A percentile compares a stretch with the other conserved stretches of the same genome.
Conservation (phyloP, 345 rosid genomes). For the Carallia pectinifolia region DNA sequence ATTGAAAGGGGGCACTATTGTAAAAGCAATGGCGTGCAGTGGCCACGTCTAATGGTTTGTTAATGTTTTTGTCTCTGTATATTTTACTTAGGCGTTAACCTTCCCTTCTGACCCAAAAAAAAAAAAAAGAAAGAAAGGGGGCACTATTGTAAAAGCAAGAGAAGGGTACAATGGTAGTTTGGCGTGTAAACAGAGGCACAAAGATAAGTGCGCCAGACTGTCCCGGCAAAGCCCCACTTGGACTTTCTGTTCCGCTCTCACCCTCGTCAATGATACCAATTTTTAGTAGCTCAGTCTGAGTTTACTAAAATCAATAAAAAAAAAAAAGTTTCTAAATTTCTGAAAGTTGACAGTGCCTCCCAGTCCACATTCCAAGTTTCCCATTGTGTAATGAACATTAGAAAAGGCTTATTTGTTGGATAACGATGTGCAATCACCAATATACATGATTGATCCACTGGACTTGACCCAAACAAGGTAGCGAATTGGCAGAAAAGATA, state of each 20-base stretch:
- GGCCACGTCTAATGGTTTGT: constrained; percentile 13
- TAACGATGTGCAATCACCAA: not conserved
- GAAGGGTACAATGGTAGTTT: constrained; percentile 48
- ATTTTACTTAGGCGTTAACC: no score
- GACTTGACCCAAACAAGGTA: not conserved
- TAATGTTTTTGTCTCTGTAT: no score
- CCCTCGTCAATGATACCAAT: no score
- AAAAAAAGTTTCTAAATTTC: no score
- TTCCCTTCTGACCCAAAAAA: no score
- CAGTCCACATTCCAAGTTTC: not conserved
- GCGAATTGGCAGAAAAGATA: no score
- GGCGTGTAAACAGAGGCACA: constrained; percentile 26
- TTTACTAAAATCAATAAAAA: no score
- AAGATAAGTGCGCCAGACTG: constrained; percentile 64
- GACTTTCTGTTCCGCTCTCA: not conserved
- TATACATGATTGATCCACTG: not conserved
- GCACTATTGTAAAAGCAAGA: constrained; percentile 14
- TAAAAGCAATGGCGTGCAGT: constrained; percentile 11
- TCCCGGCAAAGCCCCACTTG: constrained; percentile 46
- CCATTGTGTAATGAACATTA: not conserved
- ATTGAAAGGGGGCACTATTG: constrained; percentile 26
- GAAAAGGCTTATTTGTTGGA: not conserved
- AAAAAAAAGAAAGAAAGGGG: constrained; percentile 11
- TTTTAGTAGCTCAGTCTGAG: no score
- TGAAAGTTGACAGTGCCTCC: no score